Evolutionary conservation across 1,139 yeast genomes (phyloP).

Genomic region (Yarrowia galli): DNA sequence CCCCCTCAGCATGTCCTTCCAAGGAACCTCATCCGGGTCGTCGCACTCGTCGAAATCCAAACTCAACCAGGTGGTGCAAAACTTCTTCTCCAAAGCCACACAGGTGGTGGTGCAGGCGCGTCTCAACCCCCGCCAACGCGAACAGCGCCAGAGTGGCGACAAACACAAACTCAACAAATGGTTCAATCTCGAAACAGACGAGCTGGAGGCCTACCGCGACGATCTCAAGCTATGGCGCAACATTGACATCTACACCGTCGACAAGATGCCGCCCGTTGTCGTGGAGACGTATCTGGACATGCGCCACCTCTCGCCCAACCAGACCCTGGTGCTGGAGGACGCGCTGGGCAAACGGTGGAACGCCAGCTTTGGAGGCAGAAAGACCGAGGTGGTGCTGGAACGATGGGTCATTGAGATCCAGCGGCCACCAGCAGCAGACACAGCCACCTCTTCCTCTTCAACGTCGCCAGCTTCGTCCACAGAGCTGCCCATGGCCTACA

Average conservation of each 20-base stretch:
- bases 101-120: conserved; percentile 61
- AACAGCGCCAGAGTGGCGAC: conserved; percentile 39
- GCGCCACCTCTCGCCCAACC: conserved; percentile 64
- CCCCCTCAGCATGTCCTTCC: conserved; percentile 10
- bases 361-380: conserved; percentile 62
- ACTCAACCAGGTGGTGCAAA: conserved; percentile 49
- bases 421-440: conserved; percentile 39
- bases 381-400: conserved; percentile 84
- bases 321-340: conserved; percentile 67
- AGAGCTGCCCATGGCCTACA: conserved; percentile 74
- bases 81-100: conserved; percentile 76
- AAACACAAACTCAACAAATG: conserved; percentile 51
- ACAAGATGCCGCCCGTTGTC: conserved; percentile 73
- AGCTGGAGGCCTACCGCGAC: conserved; percentile 58
- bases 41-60: conserved; percentile 34
- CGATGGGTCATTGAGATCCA: conserved; percentile 85
- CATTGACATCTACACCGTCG: conserved; percentile 44
- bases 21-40: conserved; percentile 26
- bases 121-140: conserved; percentile 39
- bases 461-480: conserved; percentile 57
- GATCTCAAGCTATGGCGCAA: conserved; percentile 69
- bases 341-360: conserved; percentile 58
- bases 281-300: conserved; percentile 85
- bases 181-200: conserved; percentile 72
- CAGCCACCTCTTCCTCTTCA: conserved; percentile 42